These are phyloP conservation scores for Boletales sp. DNA, from an alignment of 768 basidiomycete species.

Conservation along the genomic window DNA sequence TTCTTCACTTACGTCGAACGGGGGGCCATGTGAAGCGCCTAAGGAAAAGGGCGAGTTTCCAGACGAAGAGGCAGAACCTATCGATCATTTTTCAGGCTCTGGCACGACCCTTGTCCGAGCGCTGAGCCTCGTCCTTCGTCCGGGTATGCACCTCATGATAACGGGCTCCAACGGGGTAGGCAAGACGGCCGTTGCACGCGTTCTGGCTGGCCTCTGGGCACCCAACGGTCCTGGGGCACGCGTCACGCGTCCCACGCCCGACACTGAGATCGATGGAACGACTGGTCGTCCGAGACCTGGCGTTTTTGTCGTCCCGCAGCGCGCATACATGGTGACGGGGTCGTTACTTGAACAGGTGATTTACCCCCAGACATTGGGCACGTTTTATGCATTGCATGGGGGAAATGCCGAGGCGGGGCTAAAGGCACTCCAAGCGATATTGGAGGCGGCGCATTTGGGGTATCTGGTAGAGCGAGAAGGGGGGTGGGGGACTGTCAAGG, in stretches of 20 bases:
- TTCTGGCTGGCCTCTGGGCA: conserved; percentile 88
- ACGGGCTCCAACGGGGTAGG: conserved; percentile 92
- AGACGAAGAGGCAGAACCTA: conserved; percentile 14
- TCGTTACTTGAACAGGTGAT: conserved; percentile 90
- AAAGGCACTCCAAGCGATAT: conserved; percentile 68
- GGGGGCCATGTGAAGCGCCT: neutral
- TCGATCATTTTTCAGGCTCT: conserved; percentile 18
- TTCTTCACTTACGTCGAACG: neutral
- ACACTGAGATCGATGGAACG: conserved; percentile 21
- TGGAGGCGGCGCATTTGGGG: conserved; percentile 77
- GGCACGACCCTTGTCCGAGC: conserved; percentile 58
- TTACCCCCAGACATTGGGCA: conserved; percentile 67
- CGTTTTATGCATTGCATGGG: conserved; percentile 65
- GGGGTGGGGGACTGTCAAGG: conserved; percentile 84
- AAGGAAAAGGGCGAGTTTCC: conserved; percentile 1
- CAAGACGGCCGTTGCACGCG: conserved; percentile 85
- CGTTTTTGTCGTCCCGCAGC: conserved; percentile 86
- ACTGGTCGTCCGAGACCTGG: conserved; percentile 38
- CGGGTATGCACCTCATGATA: conserved; percentile 88
- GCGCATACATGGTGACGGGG: conserved; percentile 89
- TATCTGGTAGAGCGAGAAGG: conserved; percentile 88
- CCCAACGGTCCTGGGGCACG: conserved; percentile 38
- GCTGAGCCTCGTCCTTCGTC: conserved; percentile 57
- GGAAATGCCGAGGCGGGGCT: conserved; percentile 47
- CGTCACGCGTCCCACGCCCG: conserved; percentile 29